Evolutionary conservation across 768 basidiomycete genomes (phyloP), one percentile per base, ranked within the genome.

Genomic region (Pleurotus eryngii): DNA sequence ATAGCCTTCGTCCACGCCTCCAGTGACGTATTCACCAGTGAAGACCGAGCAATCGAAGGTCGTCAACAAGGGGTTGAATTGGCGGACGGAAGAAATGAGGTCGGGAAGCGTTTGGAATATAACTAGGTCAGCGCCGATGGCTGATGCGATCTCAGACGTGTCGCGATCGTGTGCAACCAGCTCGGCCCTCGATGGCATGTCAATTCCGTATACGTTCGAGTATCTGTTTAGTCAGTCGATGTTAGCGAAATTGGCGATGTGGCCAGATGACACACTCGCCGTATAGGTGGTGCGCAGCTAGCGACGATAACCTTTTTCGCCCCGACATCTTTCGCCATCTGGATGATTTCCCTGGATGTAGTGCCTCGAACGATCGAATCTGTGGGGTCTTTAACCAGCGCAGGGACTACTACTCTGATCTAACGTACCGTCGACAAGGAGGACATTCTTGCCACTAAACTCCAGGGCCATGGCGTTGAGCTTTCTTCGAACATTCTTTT

Each of bases 251-350:
- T 24, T 18, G 3, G 30, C 18, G 3, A 30, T 27, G 43, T 7
- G 37, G 38, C 20, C 14, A 58, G 12, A 8, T n/a, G 14, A 14
- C 11, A n/a, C 20, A 64, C 77, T 42, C 59, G 92, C 84, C 95
- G 84, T 64, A 99, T 98, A 1, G 97, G 93, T 5, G 97, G 97
- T 6, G 97, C 93, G 67, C 97, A 98, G 49, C 94, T 96, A 1
- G 97, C 97, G 46, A 98, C 86, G 60, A 98, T 89, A 65, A 99
- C 93, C 63, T 90, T 92, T 72, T 90, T 94, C 15, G 97, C 96
- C 14, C 97, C 97, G 14, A 97, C 97, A 66, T 99, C 97, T 68
- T 95, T 95, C 17, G 96, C 97, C 95, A 99, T 98, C 69, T 98
- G 95, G 22, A 99, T 83, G 60, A 99, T 99, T 70, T 99, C 97